These are phyloP conservation scores for Candida railenensis DNA, from an alignment of 805 yeast species.

Conservation along the genomic window DNA sequence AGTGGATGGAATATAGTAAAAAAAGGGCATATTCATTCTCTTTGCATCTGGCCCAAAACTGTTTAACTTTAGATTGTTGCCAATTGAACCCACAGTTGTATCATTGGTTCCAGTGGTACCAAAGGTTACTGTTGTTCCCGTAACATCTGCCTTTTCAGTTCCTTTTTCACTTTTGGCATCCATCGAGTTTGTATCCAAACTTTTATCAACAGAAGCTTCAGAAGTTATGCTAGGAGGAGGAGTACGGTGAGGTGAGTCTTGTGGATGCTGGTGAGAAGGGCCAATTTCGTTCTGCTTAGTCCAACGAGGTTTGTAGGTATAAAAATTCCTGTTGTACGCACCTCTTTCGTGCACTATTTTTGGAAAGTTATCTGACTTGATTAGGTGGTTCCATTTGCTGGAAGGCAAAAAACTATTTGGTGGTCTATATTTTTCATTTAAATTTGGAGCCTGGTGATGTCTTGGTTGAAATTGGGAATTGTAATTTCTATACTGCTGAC, in stretches of 20 bases:
- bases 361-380: background rate
- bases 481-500: background rate
- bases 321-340: constrained; percentile 3
- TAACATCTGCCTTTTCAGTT: constrained; percentile 6
- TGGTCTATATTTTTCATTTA: background rate
- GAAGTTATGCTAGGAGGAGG: constrained; percentile 13
- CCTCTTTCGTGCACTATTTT: background rate
- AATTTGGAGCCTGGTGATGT: background rate
- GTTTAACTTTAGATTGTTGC: background rate
- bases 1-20: constrained; percentile 16
- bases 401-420: background rate
- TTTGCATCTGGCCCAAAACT: background rate
- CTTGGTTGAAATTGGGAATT: background rate
- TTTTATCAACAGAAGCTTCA: constrained; percentile 8
- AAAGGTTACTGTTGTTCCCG: background rate
- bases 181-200: constrained; percentile 10
- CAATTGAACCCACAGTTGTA: constrained; percentile 2
- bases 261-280: constrained; percentile 8
- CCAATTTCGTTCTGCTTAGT: constrained; percentile 5
- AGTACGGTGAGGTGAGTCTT: background rate
- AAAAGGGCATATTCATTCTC: constrained; percentile 11
- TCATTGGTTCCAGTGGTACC: constrained; percentile 3
- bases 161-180: constrained; percentile 12
- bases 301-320: constrained; percentile 4
- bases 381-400: background rate